Evolutionary conservation across 2,329 filamentous ascomycete genomes (phyloP), one percentile per base, ranked within the genome.

Genomic region (Aspergillus sojae): DNA sequence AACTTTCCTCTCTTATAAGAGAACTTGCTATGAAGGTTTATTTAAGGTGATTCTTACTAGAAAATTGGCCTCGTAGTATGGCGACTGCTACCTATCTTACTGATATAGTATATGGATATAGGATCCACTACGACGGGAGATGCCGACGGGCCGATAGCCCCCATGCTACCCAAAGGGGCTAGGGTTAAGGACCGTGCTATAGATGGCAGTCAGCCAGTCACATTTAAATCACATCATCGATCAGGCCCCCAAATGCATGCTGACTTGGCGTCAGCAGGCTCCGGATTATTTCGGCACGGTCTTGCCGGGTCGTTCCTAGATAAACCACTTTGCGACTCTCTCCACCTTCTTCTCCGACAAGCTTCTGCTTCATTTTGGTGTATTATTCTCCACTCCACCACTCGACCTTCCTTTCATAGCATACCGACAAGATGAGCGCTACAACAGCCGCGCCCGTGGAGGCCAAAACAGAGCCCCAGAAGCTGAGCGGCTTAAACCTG

Each of bases 401-500:
- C 1, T 19, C 39, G 3, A n/a, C 39, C 10, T 0, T 9, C 39
- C 16, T 10, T 41, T 4, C 6, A 10, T n/a, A 41, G n/a, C 39
- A 41, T 10, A n/a, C 19, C 6, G 7, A 19, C 19, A 41, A 41
- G 39, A 41, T 41, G 39, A 41, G 39, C 19, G 39, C 16, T n/a
- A 41, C 39, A 0, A n/a, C 39, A n/a, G 39, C 39, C 39, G 39
- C 3, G 5, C 39, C 39, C 16, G 7, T 9, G 1, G 39, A 4
- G 16, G 19, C 19, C 19, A 41, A 41, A 4, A 3, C 45, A 0
- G 45, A 48, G 21, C 46, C 67, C 64, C 58, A 80, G 65, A 74
- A 87, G 79, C 84, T 88, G 69, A 83, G 79, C 71, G 88, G 89
- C 67, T 55, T 93, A 71, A 84, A 80, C 65, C 92, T 99, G 75